Evolutionary conservation across 345 rosid species (phyloP).

Genomic region (Adansonia digitata): DNA sequence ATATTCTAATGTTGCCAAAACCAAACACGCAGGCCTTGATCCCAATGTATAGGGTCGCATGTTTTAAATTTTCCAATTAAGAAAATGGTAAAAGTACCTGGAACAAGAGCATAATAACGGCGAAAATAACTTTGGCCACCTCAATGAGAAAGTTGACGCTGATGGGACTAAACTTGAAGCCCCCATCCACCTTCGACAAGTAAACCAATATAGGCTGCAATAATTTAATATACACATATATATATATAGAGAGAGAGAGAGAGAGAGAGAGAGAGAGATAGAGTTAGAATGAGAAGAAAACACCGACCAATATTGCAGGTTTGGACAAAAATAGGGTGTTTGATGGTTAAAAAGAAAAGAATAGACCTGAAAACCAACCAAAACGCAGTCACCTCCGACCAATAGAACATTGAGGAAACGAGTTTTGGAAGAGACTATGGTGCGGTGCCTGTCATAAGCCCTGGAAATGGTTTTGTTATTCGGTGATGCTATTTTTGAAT

Average conservation of each 20-base stretch:
- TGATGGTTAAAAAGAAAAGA: background rate
- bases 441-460: slow-evolving; percentile 71
- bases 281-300: background rate
- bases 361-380: slow-evolving; percentile 80
- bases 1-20: background rate
- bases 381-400: slow-evolving; percentile 85
- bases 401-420: slow-evolving; percentile 60
- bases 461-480: slow-evolving; percentile 47
- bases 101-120: slow-evolving; percentile 71
- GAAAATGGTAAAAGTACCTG: slow-evolving; percentile 42
- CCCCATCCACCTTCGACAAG: slow-evolving; percentile 89
- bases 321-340: background rate
- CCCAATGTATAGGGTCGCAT: too few species aligned
- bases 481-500: slow-evolving; percentile 61
- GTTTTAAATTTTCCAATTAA: background rate
- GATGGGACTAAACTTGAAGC: slow-evolving; percentile 78
- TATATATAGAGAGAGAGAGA: too few species aligned
- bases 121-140: slow-evolving; percentile 67
- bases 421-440: slow-evolving; percentile 58
- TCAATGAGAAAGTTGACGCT: slow-evolving; percentile 95
- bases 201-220: slow-evolving; percentile 92
- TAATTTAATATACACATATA: background rate
- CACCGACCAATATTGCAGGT: background rate
- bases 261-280: too few species aligned
- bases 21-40: too few species aligned